Conservation (phyloP, 805 yeast species). For the Saturnispora zaruensis region DNA sequence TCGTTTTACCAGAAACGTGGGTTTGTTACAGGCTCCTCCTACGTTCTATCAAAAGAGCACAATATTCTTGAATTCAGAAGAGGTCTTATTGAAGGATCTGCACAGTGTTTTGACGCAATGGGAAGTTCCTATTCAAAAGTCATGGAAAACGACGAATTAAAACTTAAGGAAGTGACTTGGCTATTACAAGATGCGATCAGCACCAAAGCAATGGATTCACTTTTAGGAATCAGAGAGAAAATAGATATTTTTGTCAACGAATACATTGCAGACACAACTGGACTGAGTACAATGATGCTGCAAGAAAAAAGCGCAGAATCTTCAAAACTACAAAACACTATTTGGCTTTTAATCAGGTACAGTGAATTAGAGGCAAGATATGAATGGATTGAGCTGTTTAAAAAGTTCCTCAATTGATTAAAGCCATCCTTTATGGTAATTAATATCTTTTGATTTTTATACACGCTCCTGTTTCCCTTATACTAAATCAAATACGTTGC, state of each 20-base stretch:
- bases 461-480: no score
- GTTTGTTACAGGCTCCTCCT: slow-evolving; percentile 1
- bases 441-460: no score
- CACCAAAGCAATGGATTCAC: neutral
- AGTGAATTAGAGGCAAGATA: slow-evolving; percentile 9
- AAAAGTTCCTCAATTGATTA: slow-evolving; percentile 3
- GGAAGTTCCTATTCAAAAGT: neutral
- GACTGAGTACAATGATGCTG: neutral
- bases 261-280: slow-evolving; percentile 1
- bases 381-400: slow-evolving; percentile 7
- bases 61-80: neutral
- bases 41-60: neutral
- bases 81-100: neutral
- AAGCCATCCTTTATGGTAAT: neutral
- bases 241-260: slow-evolving; percentile 4
- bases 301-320: neutral
- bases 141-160: slow-evolving; percentile 1
- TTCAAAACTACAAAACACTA: neutral
- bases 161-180: slow-evolving; percentile 3
- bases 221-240: slow-evolving; percentile 7
- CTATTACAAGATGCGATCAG: neutral
- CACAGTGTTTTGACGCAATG: neutral
- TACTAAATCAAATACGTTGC: no score
- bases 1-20: slow-evolving; percentile 6
- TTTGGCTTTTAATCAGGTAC: slow-evolving; percentile 9